Evolutionary conservation across 116 monocot genomes (phyloP), one percentile per base, ranked within the genome.

Genomic region (Posidonia oceanica): DNA sequence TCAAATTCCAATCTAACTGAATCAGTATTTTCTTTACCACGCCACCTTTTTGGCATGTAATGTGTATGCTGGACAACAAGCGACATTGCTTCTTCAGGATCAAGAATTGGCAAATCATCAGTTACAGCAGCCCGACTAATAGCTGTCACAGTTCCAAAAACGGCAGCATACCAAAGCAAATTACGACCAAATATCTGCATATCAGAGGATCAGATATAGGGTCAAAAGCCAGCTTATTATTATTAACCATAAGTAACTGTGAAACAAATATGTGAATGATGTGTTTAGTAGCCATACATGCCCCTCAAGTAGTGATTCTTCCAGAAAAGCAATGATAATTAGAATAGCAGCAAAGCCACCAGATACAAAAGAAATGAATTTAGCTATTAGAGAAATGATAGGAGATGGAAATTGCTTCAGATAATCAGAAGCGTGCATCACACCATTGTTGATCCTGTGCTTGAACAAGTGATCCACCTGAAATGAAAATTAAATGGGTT

Each of bases 391-490:
- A 58, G 92, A 82, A 68, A 97, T 77, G 54, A 97, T 82, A 68
- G 92, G 97, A 53, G 97, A 85, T 66, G 97, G 97, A 63, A 97
- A 97, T 77, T 97, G 92, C 80, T 89, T 97, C 65, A 97, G 69
- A 71, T 89, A 97, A 74, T 83, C 85, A 61, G 84, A 85, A 40
- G 97, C 83, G 78, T 85, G 85, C 3, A 67, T 79, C 16, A 85
- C 78, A 53, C 92, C 85, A 67, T 73, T 92, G 77, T 84, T 89
- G 60, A 89, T 83, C 58, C 97, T 85, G 73, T 92, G 85, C 71
- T 73, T 87, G 74, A 97, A 92, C 67, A 97, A 77, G 79, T 97
- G 97, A 51, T 92, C 93, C 59, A 97, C 97, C 97, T 97, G 82
- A 77, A 64, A 64, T 3, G 39, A 39, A 68, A 52, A 48, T 29